phyloP scores from a whole-genome alignment of 176 grass and related monocot species.

The Aegilops tauschii region DNA sequence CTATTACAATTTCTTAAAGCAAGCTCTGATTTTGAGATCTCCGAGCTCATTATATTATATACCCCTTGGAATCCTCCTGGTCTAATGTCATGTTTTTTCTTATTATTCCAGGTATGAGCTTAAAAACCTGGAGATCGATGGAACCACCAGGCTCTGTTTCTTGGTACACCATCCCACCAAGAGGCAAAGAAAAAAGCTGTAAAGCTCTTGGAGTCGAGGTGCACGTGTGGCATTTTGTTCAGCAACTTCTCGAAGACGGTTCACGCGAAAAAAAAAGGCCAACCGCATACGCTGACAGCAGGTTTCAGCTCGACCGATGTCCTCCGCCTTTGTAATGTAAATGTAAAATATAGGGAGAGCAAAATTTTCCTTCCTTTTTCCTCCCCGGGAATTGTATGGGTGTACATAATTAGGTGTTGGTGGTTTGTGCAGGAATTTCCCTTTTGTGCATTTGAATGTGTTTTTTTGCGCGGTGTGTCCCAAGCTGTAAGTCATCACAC shows the following conservation, averaged over 20 bases:
- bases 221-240: slow-evolving; percentile 28
- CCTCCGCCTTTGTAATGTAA: slow-evolving; percentile 54
- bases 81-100: slow-evolving; percentile 23
- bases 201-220: slow-evolving; percentile 27
- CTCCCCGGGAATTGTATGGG: background rate
- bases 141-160: slow-evolving; percentile 21
- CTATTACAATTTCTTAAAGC: slow-evolving; percentile 36
- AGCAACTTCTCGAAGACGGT: slow-evolving; percentile 10
- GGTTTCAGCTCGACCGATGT: background rate
- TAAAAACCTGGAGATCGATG: slow-evolving; percentile 14
- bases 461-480: slow-evolving; percentile 13
- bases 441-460: slow-evolving; percentile 26
- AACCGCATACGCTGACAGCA: slow-evolving; percentile 23
- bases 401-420: slow-evolving; percentile 51
- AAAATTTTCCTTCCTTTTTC: background rate
- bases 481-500: slow-evolving; percentile 56
- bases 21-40: slow-evolving; percentile 45
- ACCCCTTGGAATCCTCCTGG: background rate
- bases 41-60: slow-evolving; percentile 11
- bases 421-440: slow-evolving; percentile 53
- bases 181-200: background rate
- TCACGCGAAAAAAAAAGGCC: slow-evolving; percentile 2
- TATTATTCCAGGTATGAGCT: slow-evolving; percentile 36
- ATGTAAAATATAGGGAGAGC: slow-evolving; percentile 29
- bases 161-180: slow-evolving; percentile 19